Conservation (phyloP, 371 early-diverging fungal species). For the Rhizopus arrhizus region DNA sequence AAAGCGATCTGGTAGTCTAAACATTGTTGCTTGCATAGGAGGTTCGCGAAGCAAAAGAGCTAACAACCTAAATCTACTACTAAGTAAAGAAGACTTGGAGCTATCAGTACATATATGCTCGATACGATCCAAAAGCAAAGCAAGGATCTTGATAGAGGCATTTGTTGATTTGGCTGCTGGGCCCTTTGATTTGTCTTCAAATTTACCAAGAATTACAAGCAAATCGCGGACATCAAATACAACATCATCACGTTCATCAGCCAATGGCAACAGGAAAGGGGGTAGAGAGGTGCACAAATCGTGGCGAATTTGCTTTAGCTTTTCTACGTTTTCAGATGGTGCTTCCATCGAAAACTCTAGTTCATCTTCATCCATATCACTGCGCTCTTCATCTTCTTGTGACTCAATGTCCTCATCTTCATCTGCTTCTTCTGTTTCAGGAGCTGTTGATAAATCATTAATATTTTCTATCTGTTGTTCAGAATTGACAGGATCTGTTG, state of each 20-base stretch:
- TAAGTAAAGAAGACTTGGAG: constrained; percentile 31
- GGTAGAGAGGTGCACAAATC: constrained; percentile 56
- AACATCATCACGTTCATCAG: constrained; percentile 67
- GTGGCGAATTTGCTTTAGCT: constrained; percentile 56
- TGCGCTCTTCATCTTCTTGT: constrained; percentile 18
- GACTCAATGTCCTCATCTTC: constrained; percentile 8
- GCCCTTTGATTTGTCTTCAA: constrained; percentile 27
- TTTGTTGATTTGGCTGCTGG: constrained; percentile 6
- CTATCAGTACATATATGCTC: constrained; percentile 34
- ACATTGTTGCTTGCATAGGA: constrained; percentile 52
- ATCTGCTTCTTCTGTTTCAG: constrained; percentile 5
- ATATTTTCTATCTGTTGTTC: background rate
- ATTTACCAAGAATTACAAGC: constrained; percentile 54
- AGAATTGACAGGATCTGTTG: background rate
- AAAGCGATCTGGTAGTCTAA: constrained; percentile 44
- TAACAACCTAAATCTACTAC: constrained; percentile 62
- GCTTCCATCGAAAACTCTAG: background rate
- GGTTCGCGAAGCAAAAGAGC: constrained; percentile 67
- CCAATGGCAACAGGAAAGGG: constrained; percentile 55
- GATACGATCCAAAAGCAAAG: constrained; percentile 30
- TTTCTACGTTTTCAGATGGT: constrained; percentile 31
- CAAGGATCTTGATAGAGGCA: constrained; percentile 35
- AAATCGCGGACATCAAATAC: constrained; percentile 76
- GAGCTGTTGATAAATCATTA: background rate
- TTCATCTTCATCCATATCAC: constrained; percentile 16